Base-by-base conservation (phyloP, 305 asterid species). In the Caryopteris hybrid region DNA sequence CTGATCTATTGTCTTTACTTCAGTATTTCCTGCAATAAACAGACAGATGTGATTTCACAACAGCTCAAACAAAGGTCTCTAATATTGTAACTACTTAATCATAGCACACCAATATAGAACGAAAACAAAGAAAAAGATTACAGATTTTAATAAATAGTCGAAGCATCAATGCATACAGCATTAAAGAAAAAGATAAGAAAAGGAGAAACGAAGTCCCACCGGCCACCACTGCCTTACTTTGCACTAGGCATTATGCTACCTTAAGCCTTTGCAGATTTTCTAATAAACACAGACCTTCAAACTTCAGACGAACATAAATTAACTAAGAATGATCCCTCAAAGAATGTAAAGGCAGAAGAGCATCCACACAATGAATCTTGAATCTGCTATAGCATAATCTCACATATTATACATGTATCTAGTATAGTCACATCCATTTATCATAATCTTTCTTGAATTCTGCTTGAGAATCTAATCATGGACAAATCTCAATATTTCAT, bases 11-110 rank as follows among this genome's bases (percentile, higher is more conserved):
- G 77, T 43, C 63, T 17, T 72, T 29, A 68, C 57, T 50, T 81
- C 84, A 22, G 85, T 61, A 31, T 17, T 78, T 69, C 73, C 93
- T 87, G 88, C 64, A 73, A 77, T 39, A 59, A 29, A 43, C 42
- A 59, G 33, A 43, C 60, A 39, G 11, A 8, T 1, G 4, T 11
- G 14, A 48, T 48, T 60, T 58, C 52, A 52, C 59, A 25, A 64
- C 42, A 69, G 45, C 53, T 21, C 63, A 75, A 20, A 53, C 31
- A 60, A 12, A 27, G 8, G 17, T 27, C 39, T 21, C 31, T 10
- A 41, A 41, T 46, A 31, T 4, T 38, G 36, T 41, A 39, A 70
- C 62, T 27, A 62, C 33, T 38, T 21, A 20, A 50, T 45, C 66
- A 51, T 20, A 12, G 18, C 27, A 4, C 4, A 42, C 12, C 16